Conservation (phyloP, 495 filamentous ascomycete species). For the Penicillium bovifimosum region DNA sequence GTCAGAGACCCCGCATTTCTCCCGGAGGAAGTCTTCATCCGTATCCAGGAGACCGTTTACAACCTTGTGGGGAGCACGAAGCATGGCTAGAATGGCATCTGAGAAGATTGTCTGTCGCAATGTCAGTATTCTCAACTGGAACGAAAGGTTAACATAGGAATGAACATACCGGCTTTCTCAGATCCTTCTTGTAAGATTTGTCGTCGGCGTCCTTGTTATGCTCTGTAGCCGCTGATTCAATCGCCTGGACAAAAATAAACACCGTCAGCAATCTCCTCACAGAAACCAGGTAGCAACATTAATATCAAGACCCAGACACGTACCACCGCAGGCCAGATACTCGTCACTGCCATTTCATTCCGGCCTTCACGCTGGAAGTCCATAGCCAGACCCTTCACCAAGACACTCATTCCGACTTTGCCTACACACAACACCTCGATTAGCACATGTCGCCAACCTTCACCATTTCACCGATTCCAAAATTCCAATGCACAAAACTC, state of each 20-base stretch:
- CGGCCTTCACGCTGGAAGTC: slow-evolving; percentile 67
- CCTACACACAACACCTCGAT: slow-evolving; percentile 20
- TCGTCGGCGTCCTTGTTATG: slow-evolving; percentile 31
- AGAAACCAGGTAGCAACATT: neutral
- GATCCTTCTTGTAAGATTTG: slow-evolving; percentile 43
- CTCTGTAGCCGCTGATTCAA: slow-evolving; percentile 69
- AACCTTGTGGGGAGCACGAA: slow-evolving; percentile 50
- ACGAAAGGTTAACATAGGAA: neutral
- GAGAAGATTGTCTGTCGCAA: slow-evolving; percentile 58
- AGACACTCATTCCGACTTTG: slow-evolving; percentile 78
- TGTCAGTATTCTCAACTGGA: neutral
- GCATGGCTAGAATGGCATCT: slow-evolving; percentile 71
- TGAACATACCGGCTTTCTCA: slow-evolving; percentile 53
- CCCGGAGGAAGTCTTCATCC: slow-evolving; percentile 78
- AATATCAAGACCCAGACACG: slow-evolving; percentile 19
- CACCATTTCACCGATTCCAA: neutral
- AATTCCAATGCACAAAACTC: slow-evolving; percentile 9
- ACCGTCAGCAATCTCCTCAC: slow-evolving; percentile 6
- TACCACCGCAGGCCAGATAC: slow-evolving; percentile 76
- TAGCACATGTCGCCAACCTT: neutral
- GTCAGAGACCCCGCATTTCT: slow-evolving; percentile 58
- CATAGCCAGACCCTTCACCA: slow-evolving; percentile 78
- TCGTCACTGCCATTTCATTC: slow-evolving; percentile 67
- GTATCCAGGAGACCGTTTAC: slow-evolving; percentile 71
- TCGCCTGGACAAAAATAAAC: slow-evolving; percentile 37